These are phyloP conservation scores for Xylariaceae sp. DNA, from an alignment of 2,329 filamentous ascomycete species.

Conservation along the genomic window DNA sequence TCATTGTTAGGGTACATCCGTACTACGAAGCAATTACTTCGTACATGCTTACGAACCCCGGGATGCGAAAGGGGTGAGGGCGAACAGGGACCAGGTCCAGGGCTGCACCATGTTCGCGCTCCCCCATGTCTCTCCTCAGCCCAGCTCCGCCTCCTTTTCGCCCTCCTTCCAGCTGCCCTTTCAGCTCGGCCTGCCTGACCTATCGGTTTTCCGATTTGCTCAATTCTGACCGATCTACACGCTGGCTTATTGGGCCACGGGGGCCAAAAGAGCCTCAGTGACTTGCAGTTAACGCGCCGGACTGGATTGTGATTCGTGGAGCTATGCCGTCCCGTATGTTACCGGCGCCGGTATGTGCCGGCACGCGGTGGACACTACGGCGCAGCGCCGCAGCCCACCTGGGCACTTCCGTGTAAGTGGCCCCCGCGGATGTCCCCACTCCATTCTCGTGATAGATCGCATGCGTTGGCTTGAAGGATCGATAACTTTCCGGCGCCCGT, in stretches of 20 bases:
- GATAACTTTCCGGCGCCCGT: too few relatives aligned
- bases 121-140: conserved; percentile 14
- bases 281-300: not conserved
- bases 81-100: too few relatives aligned
- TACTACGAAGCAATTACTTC: too few relatives aligned
- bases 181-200: conserved; percentile 18
- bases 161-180: conserved; percentile 3
- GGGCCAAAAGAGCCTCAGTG: too few relatives aligned
- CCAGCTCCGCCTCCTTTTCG: conserved; percentile 17
- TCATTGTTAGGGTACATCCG: too few relatives aligned
- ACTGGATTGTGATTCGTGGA: conserved; percentile 6
- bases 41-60: too few relatives aligned
- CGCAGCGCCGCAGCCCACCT: too few relatives aligned
- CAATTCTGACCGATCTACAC: not conserved
- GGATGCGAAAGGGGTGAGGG: not conserved
- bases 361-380: too few relatives aligned
- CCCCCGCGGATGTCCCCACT: not conserved
- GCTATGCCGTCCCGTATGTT: not conserved
- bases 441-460: not conserved
- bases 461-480: not conserved
- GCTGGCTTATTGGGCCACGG: too few relatives aligned
- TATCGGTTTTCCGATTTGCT: conserved; percentile 5
- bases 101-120: conserved; percentile 13
- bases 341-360: not conserved
- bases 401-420: too few relatives aligned